Evolutionary conservation across 2,329 filamentous ascomycete species (phyloP).

Genomic region (Pseudogymnoascus sp.): DNA sequence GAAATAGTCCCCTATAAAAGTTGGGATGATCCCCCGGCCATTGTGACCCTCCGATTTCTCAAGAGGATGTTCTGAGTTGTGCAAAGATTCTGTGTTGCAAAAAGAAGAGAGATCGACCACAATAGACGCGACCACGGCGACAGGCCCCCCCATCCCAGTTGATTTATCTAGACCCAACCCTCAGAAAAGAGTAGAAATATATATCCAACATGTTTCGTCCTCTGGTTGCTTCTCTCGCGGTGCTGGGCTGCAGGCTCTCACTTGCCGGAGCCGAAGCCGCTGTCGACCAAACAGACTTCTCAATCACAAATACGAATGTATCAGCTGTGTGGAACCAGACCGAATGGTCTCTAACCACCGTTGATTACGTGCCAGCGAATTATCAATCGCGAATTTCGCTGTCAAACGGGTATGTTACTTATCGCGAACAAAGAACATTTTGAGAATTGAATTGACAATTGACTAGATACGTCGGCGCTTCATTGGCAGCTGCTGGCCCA

Average conservation of each 20-base stretch:
- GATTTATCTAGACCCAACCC: neutral
- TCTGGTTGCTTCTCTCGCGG: neutral
- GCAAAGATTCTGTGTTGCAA: neutral
- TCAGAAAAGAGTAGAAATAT: neutral
- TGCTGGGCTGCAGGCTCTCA: conserved; percentile 2
- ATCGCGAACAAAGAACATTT: neutral
- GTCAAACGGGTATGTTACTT: conserved; percentile 25
- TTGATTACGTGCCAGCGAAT: conserved; percentile 22
- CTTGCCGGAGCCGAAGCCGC: neutral
- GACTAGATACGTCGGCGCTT: conserved; percentile 25
- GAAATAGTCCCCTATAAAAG: neutral
- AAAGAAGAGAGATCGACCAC: neutral
- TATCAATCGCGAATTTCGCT: conserved; percentile 27
- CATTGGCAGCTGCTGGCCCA: conserved; percentile 24
- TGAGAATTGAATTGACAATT: neutral
- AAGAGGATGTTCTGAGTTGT: neutral
- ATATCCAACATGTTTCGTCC: neutral
- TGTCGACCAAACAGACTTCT: conserved; percentile 23
- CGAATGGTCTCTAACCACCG: conserved; percentile 25
- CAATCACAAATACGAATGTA: conserved; percentile 19
- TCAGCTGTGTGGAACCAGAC: conserved; percentile 22
- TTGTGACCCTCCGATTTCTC: neutral
- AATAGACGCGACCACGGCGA: neutral
- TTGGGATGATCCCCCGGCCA: neutral
- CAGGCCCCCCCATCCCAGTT: neutral